Base-by-base conservation (phyloP, 768 basidiomycete genomes). In the Cystofilobasidium ferigula region DNA sequence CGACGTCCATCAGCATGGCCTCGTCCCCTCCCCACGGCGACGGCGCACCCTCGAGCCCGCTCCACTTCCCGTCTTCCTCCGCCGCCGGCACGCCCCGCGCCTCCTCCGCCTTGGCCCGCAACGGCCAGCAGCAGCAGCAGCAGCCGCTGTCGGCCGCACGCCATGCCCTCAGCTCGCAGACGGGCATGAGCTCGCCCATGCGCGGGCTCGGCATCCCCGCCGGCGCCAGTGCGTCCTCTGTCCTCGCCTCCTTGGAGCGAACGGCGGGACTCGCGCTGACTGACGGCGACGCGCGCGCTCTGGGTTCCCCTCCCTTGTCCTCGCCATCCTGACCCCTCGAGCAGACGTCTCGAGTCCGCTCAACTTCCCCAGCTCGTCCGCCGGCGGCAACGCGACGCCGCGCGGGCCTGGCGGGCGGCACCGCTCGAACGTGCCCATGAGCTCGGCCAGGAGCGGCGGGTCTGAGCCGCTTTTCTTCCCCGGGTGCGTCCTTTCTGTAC, bases 391-490 rank as follows among this genome's bases (percentile, higher is more conserved):
- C 26, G 59, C 47, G 16, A 62, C 54, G 1, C 59, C 59, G 43
- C 40, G 65, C 13, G 54, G 53, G 9, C 2, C 18, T 12, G 12
- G n/a, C 32, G 30, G 22, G 22, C 7, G 32, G 16, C 2, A 16
- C 3, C 26, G 62, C 10, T 18, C 20, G n/a, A 54, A 54, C 6
- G 60, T 67, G 13, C 65, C 65, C 3, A 61, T 42, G 13, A 61
- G 58, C 24, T 67, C 65, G 18, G 59, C 65, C 18, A 22, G 65
- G 18, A 62, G 60, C 32, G 65, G 61, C 35, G 58, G 58, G 28
- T 60, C 58, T 9, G 75, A 76, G 24, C 77, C 78, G 3, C 71
- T 79, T 16, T 78, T 79, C 77, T 78, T 79, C 71, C 77, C 78
- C 35, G 75, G 74, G 77, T 78, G 42, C 62, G 76, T 70, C 14